Conservation (phyloP, 306 rosid genomes). For the Vachellia pachyceras region DNA sequence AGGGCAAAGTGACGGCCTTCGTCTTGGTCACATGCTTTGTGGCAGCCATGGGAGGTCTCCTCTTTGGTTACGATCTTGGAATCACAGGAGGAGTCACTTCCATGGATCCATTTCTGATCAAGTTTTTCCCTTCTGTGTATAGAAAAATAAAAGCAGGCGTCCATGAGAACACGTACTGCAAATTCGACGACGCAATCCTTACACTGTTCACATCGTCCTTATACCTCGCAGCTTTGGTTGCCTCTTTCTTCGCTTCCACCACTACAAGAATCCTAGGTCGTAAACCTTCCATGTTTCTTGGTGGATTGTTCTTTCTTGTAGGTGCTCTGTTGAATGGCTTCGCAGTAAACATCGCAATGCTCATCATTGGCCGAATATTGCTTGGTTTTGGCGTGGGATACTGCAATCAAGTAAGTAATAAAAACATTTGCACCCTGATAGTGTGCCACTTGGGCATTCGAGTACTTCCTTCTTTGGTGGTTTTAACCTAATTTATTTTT, state of each 20-base stretch:
- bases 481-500: background rate
- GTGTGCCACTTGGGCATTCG: too few species aligned
- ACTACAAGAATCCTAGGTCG: constrained; percentile 41
- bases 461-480: too few species aligned
- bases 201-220: background rate
- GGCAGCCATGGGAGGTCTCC: background rate
- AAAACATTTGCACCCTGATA: too few species aligned
- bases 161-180: constrained; percentile 13
- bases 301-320: constrained; percentile 43
- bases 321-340: constrained; percentile 44
- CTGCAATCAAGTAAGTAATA: constrained; percentile 36
- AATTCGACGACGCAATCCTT: background rate
- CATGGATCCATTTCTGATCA: constrained; percentile 41
- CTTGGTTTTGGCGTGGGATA: constrained; percentile 47
- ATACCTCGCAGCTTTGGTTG: constrained; percentile 3
- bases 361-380: constrained; percentile 43
- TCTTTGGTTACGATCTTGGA: background rate
- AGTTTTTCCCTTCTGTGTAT: constrained; percentile 35
- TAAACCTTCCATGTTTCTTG: constrained; percentile 38
- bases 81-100: constrained; percentile 18
- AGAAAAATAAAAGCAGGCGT: constrained; percentile 29
- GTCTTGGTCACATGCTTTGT: background rate
- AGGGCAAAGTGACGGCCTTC: background rate
- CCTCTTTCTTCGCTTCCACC: constrained; percentile 31
- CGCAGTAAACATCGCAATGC: constrained; percentile 32